Conservation (phyloP, 2,329 filamentous ascomycete genomes). For the Trichoderma aggressivum region DNA sequence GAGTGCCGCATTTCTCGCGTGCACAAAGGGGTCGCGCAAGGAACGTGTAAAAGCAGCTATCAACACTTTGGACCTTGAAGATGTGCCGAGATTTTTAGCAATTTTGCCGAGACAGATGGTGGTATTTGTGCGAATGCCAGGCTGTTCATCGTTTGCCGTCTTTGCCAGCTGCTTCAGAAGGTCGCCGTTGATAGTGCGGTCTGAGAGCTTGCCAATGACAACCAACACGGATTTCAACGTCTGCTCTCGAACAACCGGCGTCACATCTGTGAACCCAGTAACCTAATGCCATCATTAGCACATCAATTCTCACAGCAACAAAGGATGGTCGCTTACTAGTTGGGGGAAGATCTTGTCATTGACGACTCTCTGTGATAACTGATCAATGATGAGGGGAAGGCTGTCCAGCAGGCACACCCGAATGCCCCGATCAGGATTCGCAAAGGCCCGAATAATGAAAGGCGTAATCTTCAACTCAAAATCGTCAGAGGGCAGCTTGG, state of each 20-base stretch:
- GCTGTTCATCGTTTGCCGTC: constrained; percentile 95
- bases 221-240: constrained; percentile 91
- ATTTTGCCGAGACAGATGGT: constrained; percentile 98
- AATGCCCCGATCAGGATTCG: constrained; percentile 86
- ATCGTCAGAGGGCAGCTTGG: constrained; percentile 84
- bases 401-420: constrained; percentile 89
- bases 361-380: constrained; percentile 79
- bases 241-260: constrained; percentile 89
- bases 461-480: constrained; percentile 82
- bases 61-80: constrained; percentile 83
- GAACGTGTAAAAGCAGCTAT: constrained; percentile 89
- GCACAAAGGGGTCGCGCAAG: constrained; percentile 88
- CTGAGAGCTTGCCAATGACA: constrained; percentile 83
- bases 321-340: constrained; percentile 53
- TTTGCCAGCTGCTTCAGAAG: constrained; percentile 87
- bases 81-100: constrained; percentile 76
- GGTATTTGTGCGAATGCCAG: constrained; percentile 94
- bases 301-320: background rate
- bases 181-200: constrained; percentile 90
- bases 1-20: constrained; percentile 84
- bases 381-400: constrained; percentile 86
- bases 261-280: constrained; percentile 90
- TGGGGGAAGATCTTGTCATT: constrained; percentile 97
- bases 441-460: constrained; percentile 81
- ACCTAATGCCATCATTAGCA: constrained; percentile 50